Evolutionary conservation across 163 green algal genomes (phyloP).

Genomic region (Trebouxiophyceae sp.): DNA sequence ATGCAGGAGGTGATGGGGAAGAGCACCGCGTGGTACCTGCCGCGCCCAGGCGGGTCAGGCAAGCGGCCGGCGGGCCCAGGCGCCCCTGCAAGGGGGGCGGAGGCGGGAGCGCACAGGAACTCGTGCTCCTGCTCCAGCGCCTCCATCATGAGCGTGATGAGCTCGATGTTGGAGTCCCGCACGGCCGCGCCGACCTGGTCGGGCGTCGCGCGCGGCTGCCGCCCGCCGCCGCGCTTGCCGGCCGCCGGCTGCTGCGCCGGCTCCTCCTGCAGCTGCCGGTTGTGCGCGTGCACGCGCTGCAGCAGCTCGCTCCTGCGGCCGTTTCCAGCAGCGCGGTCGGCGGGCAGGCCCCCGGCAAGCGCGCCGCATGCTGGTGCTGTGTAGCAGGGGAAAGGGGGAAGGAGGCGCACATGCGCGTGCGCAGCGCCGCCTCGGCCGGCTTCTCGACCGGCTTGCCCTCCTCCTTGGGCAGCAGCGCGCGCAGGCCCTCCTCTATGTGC

Average conservation of each 20-base stretch:
- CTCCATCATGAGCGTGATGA: slow-evolving; percentile 64
- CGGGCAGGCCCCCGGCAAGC: no score
- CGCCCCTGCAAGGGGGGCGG: background rate
- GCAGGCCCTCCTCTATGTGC: slow-evolving; percentile 50
- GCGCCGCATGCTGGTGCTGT: no score
- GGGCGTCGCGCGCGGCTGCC: slow-evolving; percentile 6
- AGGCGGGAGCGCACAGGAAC: slow-evolving; percentile 28
- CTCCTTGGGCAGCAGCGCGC: slow-evolving; percentile 54
- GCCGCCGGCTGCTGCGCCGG: slow-evolving; percentile 3
- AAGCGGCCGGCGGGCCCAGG: no score
- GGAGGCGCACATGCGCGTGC: slow-evolving; percentile 55
- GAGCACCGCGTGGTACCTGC: slow-evolving; percentile 38
- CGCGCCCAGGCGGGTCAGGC: no score
- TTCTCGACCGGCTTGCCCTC: slow-evolving; percentile 58
- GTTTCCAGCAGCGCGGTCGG: no score
- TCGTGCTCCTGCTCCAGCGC: slow-evolving; percentile 68
- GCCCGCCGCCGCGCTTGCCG: slow-evolving; percentile 4
- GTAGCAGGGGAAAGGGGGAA: background rate
- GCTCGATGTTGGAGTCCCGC: slow-evolving; percentile 63
- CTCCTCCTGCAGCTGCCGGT: slow-evolving; percentile 25
- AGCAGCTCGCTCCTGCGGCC: slow-evolving; percentile 47
- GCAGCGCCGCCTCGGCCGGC: slow-evolving; percentile 65
- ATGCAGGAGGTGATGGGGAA: slow-evolving; percentile 61
- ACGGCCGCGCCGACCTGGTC: slow-evolving; percentile 15
- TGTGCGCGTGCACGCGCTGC: slow-evolving; percentile 34